Evolutionary conservation across 208 protist species (phyloP).

Genomic region (Lotmaria passim): DNA sequence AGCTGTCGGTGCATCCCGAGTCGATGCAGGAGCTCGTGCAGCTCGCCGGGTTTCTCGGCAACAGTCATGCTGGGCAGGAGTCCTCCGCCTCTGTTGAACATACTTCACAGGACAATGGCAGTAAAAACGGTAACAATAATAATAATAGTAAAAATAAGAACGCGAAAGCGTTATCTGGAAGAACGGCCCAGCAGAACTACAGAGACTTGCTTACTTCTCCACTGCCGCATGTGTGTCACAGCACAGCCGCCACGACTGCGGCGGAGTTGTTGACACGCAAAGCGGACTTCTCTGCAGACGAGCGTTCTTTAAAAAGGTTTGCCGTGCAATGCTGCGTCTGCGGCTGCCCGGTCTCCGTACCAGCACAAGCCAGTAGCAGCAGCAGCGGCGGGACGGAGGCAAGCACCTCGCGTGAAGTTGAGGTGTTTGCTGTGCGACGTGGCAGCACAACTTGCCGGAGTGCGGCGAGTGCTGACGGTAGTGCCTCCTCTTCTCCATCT

Average conservation of each 20-base stretch:
- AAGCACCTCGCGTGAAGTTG: neutral
- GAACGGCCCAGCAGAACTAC: slow-evolving; percentile 41
- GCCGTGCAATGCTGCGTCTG: slow-evolving; percentile 37
- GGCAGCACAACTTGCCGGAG: too few species aligned
- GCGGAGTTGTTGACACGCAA: too few species aligned
- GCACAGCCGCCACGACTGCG: neutral
- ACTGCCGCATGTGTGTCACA: slow-evolving; percentile 9
- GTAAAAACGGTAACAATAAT: too few species aligned
- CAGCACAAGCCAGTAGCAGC: too few species aligned
- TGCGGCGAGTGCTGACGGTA: too few species aligned
- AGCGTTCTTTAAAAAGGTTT: neutral
- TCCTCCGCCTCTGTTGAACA: too few species aligned
- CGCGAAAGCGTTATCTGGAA: slow-evolving; percentile 23
- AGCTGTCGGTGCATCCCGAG: slow-evolving; percentile 40
- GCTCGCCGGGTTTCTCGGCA: neutral
- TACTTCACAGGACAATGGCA: too few species aligned
- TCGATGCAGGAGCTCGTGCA: slow-evolving; percentile 30
- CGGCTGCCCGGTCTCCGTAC: slow-evolving; percentile 24
- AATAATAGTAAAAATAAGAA: neutral
- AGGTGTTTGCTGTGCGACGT: slow-evolving; percentile 3
- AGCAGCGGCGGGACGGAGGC: too few species aligned
- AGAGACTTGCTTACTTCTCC: slow-evolving; percentile 14
- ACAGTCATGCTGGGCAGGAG: too few species aligned
- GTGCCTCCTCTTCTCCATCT: too few species aligned
- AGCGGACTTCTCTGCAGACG: too few species aligned